These are phyloP conservation scores for Rhodocollybia butyracea DNA, from an alignment of 768 basidiomycete genomes.

Conservation along the genomic window DNA sequence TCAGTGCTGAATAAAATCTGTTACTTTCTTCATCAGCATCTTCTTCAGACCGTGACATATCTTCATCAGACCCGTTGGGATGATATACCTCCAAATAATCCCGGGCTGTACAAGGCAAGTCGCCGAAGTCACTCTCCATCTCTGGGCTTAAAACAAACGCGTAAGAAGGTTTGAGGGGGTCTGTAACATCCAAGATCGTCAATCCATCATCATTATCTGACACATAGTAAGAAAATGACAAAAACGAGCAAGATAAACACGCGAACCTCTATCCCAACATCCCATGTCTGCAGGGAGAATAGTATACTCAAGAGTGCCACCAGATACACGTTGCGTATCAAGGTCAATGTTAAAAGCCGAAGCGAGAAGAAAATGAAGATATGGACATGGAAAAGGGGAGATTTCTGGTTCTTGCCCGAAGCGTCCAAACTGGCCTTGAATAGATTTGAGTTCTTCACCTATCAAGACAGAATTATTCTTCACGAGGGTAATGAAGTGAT, in stretches of 20 bases:
- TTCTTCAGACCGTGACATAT: too few species aligned
- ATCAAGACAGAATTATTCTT: slow-evolving; percentile 33
- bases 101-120: neutral
- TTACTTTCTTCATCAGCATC: neutral
- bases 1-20: neutral
- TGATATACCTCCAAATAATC: slow-evolving; percentile 1
- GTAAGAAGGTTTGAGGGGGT: slow-evolving; percentile 23
- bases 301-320: slow-evolving; percentile 12
- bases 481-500: neutral
- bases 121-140: neutral
- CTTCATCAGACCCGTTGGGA: neutral
- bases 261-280: slow-evolving; percentile 23
- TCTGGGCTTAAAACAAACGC: slow-evolving; percentile 17
- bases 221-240: too few species aligned
- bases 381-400: slow-evolving; percentile 29
- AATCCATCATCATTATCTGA: slow-evolving; percentile 33
- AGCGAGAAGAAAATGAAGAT: slow-evolving; percentile 26
- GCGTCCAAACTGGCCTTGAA: slow-evolving; percentile 28
- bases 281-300: slow-evolving; percentile 21
- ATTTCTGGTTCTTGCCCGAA: slow-evolving; percentile 12
- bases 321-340: slow-evolving; percentile 17
- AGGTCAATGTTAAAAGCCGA: slow-evolving; percentile 27
- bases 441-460: slow-evolving; percentile 26
- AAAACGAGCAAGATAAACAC: neutral
- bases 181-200: slow-evolving; percentile 31